Conservation (phyloP, 2,329 filamentous ascomycete genomes). For the Talaromyces sp. region DNA sequence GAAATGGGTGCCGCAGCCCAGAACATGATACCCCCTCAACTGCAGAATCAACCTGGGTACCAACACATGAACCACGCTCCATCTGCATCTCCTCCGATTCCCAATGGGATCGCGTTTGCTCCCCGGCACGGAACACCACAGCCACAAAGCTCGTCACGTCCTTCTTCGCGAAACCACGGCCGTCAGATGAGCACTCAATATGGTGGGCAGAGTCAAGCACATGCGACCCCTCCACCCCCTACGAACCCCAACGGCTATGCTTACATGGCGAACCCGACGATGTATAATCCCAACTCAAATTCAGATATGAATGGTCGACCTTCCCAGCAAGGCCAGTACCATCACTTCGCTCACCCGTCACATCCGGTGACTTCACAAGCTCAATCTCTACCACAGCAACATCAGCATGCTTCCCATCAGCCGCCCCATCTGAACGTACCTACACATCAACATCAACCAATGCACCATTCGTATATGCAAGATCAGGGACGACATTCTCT, state of each 20-base stretch:
- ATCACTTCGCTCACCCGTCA: constrained; percentile 36
- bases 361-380: constrained; percentile 36
- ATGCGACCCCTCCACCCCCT: constrained; percentile 58
- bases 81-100: constrained; percentile 83
- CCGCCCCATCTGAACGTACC: constrained; percentile 29
- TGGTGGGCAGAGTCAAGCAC: constrained; percentile 55
- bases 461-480: constrained; percentile 68
- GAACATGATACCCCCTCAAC: constrained; percentile 66
- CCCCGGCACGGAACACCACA: constrained; percentile 78
- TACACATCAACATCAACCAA: constrained; percentile 41
- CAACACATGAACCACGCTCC: constrained; percentile 80
- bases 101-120: constrained; percentile 68
- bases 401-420: constrained; percentile 35
- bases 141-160: constrained; percentile 69
- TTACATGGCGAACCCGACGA: constrained; percentile 80
- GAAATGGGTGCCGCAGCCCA: constrained; percentile 53
- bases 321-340: constrained; percentile 43
- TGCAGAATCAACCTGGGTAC: constrained; percentile 62
- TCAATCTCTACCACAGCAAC: constrained; percentile 39
- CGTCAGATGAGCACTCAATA: constrained; percentile 69
- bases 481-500: constrained; percentile 68
- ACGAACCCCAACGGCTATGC: constrained; percentile 67
- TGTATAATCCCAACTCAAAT: constrained; percentile 68
- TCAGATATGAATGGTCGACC: constrained; percentile 45
- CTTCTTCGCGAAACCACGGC: constrained; percentile 74